Base-by-base conservation (phyloP, 78 protist species). In the Dictyostelium firmibasis region DNA sequence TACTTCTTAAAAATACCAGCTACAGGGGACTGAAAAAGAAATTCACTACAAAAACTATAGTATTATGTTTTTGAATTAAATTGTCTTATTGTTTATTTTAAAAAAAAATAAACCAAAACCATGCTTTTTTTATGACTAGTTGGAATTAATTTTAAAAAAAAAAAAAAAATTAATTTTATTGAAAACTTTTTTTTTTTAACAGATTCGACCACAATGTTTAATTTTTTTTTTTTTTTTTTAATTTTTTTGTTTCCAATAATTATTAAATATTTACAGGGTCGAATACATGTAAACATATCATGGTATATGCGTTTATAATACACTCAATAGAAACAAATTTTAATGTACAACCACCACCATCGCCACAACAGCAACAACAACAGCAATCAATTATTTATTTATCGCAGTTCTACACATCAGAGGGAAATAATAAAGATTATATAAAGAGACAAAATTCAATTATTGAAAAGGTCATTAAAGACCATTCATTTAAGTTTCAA, bases 331-430 rank as follows among this genome's bases (percentile, higher is more conserved):
- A 60, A 67, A 8, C 47, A 23, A 29, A 20, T 38, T 75, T 33
- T 35, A 23, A 14, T 29, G 44, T 18, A 43, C 93, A 76, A 27
- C 74, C 62, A 29, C n/a, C n/a, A n/a, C n/a, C n/a, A n/a, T n/a
- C n/a, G n/a, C n/a, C n/a, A n/a, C n/a, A n/a, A n/a, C 62, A 36
- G 3, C 81, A 60, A 44, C 85, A 38, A 27, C n/a, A 10, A 7
- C 38, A 29, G 25, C 44, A 36, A 16, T 27, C 47, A 13, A 23
- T 47, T 27, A 76, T 89, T 18, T 89, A 81, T 69, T 69, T 79
- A 14, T 89, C 94, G 35, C 94, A 89, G 31, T 89, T 69, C 67
- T 89, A 89, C 47, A 81, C 94, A 41, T 64, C 86, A 27, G 86
- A 89, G 8, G 94, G 94, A 2, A 89, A 89, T n/a, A 53, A 89